Evolutionary conservation across 2,329 filamentous ascomycete genomes (phyloP).

Genomic region (Fusarium zealandicum): DNA sequence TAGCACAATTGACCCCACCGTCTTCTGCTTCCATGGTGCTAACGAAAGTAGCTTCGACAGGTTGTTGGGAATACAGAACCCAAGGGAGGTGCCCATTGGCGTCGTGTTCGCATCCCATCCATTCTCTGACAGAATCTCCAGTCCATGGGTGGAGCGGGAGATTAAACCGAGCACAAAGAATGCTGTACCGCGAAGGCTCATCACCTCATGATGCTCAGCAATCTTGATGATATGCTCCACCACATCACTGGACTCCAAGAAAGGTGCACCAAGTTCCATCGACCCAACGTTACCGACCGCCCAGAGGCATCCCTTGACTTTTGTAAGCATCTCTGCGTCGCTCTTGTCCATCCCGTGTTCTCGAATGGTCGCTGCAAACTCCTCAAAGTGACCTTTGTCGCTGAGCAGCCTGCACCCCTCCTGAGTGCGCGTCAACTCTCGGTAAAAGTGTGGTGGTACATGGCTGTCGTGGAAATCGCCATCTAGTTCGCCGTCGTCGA

Average conservation of each 20-base stretch:
- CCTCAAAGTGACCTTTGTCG: slow-evolving; percentile 94
- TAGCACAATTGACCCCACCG: slow-evolving; percentile 55
- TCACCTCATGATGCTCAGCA: slow-evolving; percentile 84
- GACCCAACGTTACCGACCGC: slow-evolving; percentile 97
- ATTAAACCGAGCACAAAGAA: slow-evolving; percentile 96
- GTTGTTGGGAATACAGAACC: slow-evolving; percentile 84
- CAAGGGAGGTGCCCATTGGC: slow-evolving; percentile 80
- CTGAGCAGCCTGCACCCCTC: slow-evolving; percentile 90
- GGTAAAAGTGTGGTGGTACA: slow-evolving; percentile 97
- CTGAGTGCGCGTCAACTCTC: slow-evolving; percentile 88
- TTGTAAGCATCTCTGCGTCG: slow-evolving; percentile 84
- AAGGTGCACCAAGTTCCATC: slow-evolving; percentile 95
- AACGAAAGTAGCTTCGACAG: slow-evolving; percentile 81
- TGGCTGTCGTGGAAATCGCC: slow-evolving; percentile 67
- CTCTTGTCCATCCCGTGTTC: slow-evolving; percentile 86
- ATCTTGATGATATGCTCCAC: slow-evolving; percentile 88
- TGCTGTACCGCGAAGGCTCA: slow-evolving; percentile 92
- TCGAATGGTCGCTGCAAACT: slow-evolving; percentile 87
- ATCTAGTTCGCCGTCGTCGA: slow-evolving; percentile 64
- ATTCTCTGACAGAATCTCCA: slow-evolving; percentile 87
- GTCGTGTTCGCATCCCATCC: slow-evolving; percentile 95
- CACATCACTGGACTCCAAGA: slow-evolving; percentile 88
- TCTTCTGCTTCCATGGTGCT: slow-evolving; percentile 63
- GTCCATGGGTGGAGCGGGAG: slow-evolving; percentile 87
- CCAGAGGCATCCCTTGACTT: slow-evolving; percentile 97